Evolutionary conservation across 2,329 filamentous ascomycete species (phyloP).

Genomic region (Xylaria sp.): DNA sequence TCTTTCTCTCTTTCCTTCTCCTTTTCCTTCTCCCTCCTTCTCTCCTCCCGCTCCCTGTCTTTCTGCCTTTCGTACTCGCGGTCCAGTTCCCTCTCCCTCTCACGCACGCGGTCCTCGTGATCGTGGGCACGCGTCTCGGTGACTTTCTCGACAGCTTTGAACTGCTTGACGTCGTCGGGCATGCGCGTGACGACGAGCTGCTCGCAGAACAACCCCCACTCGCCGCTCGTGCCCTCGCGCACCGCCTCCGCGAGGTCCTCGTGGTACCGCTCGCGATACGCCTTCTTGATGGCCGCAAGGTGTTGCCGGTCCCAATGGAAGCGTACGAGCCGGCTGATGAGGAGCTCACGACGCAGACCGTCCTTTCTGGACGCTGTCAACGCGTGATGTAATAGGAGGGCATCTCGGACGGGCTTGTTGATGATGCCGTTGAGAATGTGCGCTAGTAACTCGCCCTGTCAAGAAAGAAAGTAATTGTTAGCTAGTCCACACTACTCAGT

Average conservation of each 20-base stretch:
- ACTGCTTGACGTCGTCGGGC: constrained; percentile 67
- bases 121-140: constrained; percentile 33
- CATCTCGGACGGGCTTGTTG: constrained; percentile 93
- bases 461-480: constrained; percentile 9
- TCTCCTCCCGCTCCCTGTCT: constrained; percentile 36
- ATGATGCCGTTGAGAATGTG: constrained; percentile 97
- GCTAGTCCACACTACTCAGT: constrained; percentile 6
- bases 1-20: constrained; percentile 36
- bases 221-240: constrained; percentile 77
- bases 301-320: constrained; percentile 93
- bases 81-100: constrained; percentile 41
- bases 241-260: constrained; percentile 81
- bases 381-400: constrained; percentile 89
- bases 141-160: constrained; percentile 52
- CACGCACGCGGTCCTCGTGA: constrained; percentile 34
- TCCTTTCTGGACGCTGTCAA: constrained; percentile 79
- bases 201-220: constrained; percentile 81
- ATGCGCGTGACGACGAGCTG: constrained; percentile 73
- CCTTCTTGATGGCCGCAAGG: constrained; percentile 80
- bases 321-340: constrained; percentile 87
- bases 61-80: constrained; percentile 39
- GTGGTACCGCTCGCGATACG: constrained; percentile 82
- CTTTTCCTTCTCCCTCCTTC: constrained; percentile 30
- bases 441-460: constrained; percentile 88
- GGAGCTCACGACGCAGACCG: constrained; percentile 80